Conservation (phyloP, 495 filamentous ascomycete species). For the Cercophora scortea region DNA sequence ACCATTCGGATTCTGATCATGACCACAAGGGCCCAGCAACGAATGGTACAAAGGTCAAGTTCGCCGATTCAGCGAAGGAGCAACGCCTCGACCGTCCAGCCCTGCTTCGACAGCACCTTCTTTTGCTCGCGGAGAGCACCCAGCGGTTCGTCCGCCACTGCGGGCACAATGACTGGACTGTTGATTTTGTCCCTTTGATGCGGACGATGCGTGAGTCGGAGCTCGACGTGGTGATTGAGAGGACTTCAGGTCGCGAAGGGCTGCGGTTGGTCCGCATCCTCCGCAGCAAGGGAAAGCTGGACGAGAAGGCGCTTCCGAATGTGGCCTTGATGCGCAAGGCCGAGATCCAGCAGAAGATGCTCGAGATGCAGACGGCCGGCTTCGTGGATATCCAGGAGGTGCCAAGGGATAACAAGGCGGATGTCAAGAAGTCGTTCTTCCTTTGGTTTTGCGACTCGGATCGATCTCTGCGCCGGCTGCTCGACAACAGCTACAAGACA, state of each 20-base stretch:
- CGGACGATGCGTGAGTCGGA: conserved; percentile 61
- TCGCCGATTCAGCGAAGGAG: conserved; percentile 24
- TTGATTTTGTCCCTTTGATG: conserved; percentile 66
- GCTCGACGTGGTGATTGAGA: conserved; percentile 67
- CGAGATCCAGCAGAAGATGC: conserved; percentile 72
- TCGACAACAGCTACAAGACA: conserved; percentile 75
- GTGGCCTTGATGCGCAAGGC: conserved; percentile 70
- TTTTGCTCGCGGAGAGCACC: conserved; percentile 63
- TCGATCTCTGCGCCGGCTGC: conserved; percentile 52
- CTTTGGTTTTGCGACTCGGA: conserved; percentile 84
- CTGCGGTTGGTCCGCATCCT: conserved; percentile 75
- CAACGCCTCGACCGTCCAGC: conserved; percentile 49
- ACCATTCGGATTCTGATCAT: conserved; percentile 12
- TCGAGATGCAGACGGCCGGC: conserved; percentile 71
- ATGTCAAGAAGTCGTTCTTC: conserved; percentile 72
- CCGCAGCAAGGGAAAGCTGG: conserved; percentile 76
- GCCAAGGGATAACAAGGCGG: conserved; percentile 69
- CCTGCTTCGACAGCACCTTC: conserved; percentile 59
- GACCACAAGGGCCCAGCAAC: conserved; percentile 12
- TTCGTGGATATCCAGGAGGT: conserved; percentile 88
- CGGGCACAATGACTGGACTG: conserved; percentile 64
- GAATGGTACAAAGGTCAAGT: conserved; percentile 25
- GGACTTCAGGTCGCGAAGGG: conserved; percentile 66
- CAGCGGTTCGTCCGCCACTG: conserved; percentile 58
- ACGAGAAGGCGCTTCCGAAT: conserved; percentile 75